Conservation (phyloP, 2,329 filamentous ascomycete genomes). For the Apiospora marii region DNA sequence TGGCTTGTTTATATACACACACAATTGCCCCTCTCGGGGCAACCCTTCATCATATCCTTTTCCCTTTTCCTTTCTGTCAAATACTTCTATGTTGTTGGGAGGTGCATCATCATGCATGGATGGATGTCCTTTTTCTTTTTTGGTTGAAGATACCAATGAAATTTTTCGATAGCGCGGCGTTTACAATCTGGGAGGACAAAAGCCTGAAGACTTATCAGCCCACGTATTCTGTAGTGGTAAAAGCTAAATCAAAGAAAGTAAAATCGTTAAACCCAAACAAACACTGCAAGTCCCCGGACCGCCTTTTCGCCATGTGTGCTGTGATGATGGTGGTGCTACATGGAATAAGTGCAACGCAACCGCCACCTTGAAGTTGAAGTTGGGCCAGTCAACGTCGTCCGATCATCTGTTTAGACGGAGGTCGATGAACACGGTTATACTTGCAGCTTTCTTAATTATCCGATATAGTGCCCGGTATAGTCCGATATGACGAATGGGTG, state of each 20-base stretch:
- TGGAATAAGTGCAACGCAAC: background rate
- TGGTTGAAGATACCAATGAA: conserved; percentile 14
- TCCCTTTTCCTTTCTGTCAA: background rate
- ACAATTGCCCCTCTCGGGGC: conserved; percentile 5
- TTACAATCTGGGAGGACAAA: conserved; percentile 21
- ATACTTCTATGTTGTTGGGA: conserved; percentile 6
- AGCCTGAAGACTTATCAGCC: conserved; percentile 9
- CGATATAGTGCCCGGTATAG: background rate
- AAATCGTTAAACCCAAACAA: conserved; percentile 24
- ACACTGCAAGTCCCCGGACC: conserved; percentile 6
- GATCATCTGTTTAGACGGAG: background rate
- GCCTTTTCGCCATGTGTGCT: conserved; percentile 18
- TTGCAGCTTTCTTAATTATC: background rate
- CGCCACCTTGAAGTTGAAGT: background rate
- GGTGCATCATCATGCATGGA: conserved; percentile 13
- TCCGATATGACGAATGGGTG: background rate
- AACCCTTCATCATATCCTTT: conserved; percentile 6
- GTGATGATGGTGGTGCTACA: background rate
- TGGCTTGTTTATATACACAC: conserved; percentile 17
- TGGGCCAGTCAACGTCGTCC: background rate
- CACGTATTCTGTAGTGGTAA: conserved; percentile 24
- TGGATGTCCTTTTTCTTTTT: background rate
- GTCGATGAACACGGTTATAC: background rate
- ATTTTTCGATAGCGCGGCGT: conserved; percentile 19
- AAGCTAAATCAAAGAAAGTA: conserved; percentile 26